Base-by-base conservation (phyloP, 176 grass and related monocot genomes). In the Pontederia paniculata region DNA sequence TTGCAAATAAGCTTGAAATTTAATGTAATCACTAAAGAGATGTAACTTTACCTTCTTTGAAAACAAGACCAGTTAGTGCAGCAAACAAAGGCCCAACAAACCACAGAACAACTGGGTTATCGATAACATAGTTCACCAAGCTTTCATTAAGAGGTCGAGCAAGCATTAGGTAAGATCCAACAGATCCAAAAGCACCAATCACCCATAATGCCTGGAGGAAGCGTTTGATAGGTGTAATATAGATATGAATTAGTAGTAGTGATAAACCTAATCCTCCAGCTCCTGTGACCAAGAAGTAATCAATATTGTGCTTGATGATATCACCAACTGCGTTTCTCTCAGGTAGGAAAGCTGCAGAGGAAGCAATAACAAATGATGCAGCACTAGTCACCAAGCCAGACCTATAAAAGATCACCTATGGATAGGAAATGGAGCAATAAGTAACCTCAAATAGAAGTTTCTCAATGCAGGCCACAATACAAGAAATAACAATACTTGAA, bases 41-140 rank as follows among this genome's bases (percentile, higher is more conserved):
- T 7, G 37, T 51, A 13, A 2, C n/a, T 45, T 48, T 71, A 95
- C 89, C 89, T 86, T 95, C 89, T 66, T 89, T 95, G 64, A 89
- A 95, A 61, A 95, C 82, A 46, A 95, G 76, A 4, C 89, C 89
- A n/a, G 89, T 89, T 12, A 95, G 68, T 11, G 85, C 81, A 12
- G 89, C 85, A 59, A 95, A 95, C 11, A 81, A 77, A 1, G 89
- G 89, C 0, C 89, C 84, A 12, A 85, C 69, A 50, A 89, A 80
- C 89, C 84, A 89, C 21, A 89, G 16, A 0, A 69, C 69, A 17
- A 50, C 54, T 17, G 85, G 85, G 16, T 95, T 79, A 10, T 69
- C 76, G 18, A 95, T 61, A 49, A 81, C 82, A 63, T 81, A 95
- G 21, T 63, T 23, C 47, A 81, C 73, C 59, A 95, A 50, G 7